phyloP scores from a whole-genome alignment of 768 basidiomycete genomes.

The Crassisporium funariophilum region DNA sequence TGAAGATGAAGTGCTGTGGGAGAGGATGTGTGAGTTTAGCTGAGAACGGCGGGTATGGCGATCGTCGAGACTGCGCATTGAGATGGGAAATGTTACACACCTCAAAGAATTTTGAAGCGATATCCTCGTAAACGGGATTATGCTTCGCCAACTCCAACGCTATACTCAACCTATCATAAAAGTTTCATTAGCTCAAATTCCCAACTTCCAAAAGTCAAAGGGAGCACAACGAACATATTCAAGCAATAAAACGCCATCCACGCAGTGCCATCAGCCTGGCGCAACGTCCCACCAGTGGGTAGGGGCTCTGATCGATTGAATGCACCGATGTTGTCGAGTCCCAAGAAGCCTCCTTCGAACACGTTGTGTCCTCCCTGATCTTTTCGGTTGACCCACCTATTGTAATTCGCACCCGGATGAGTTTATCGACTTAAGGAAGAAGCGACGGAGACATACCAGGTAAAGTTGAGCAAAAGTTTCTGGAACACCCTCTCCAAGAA shows the following conservation, averaged over 20 bases:
- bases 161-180: conserved; percentile 78
- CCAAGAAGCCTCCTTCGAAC: conserved; percentile 98
- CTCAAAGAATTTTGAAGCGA: conserved; percentile 97
- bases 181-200: conserved; percentile 2
- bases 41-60: neutral
- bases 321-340: conserved; percentile 95
- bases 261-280: conserved; percentile 97
- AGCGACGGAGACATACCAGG: conserved; percentile 62
- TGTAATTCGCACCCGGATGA: conserved; percentile 2
- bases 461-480: conserved; percentile 95
- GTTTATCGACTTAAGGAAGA: neutral
- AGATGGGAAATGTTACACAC: too few species aligned
- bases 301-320: conserved; percentile 98
- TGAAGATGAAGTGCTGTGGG: conserved; percentile 91
- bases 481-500: conserved; percentile 99
- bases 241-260: conserved; percentile 99
- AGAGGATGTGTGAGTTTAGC: conserved; percentile 1
- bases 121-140: conserved; percentile 97
- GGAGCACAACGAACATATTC: conserved; percentile 72
- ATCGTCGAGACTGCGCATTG: neutral
- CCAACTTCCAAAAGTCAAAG: neutral
- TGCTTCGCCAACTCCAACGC: conserved; percentile 97
- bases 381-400: conserved; percentile 98
- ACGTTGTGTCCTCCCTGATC: conserved; percentile 94
- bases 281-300: conserved; percentile 90